Conservation (phyloP, 441 rosid genomes). For the Hypseocharis bilobata region DNA sequence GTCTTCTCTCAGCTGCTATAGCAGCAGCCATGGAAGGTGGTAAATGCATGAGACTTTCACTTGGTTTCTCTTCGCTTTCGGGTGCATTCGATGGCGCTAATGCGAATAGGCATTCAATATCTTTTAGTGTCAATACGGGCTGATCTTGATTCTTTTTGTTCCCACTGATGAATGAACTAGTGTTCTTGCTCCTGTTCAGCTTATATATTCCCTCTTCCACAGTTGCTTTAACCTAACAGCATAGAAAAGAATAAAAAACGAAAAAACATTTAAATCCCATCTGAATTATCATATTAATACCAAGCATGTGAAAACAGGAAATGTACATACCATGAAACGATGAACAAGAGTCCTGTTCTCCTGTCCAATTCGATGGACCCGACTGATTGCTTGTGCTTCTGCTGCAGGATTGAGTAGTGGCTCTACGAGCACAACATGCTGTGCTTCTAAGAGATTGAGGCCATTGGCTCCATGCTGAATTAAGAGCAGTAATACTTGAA, state of each 20-base stretch:
- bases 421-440: constrained; percentile 87
- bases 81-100: constrained; percentile 25
- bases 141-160: constrained; percentile 86
- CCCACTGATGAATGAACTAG: constrained; percentile 56
- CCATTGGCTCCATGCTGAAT: constrained; percentile 97
- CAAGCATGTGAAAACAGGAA: constrained; percentile 12
- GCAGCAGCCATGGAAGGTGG: constrained; percentile 80
- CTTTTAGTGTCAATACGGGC: constrained; percentile 62
- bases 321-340: constrained; percentile 61
- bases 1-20: constrained; percentile 81
- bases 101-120: constrained; percentile 68
- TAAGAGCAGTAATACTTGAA: constrained; percentile 73
- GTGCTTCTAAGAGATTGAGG: constrained; percentile 89
- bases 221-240: constrained; percentile 54
- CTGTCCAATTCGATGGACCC: constrained; percentile 92
- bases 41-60: constrained; percentile 47
- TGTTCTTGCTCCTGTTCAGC: constrained; percentile 66
- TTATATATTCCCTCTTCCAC: constrained; percentile 93
- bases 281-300: not conserved
- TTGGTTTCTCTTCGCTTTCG: constrained; percentile 29
- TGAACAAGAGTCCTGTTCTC: constrained; percentile 67
- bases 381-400: constrained; percentile 90
- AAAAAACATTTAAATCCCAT: constrained; percentile 3
- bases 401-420: constrained; percentile 92
- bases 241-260: constrained; percentile 1